Evolutionary conservation across 495 filamentous ascomycete species (phyloP), one percentile per base, ranked within the genome.

Genomic region (Hypoxylon fuscum): DNA sequence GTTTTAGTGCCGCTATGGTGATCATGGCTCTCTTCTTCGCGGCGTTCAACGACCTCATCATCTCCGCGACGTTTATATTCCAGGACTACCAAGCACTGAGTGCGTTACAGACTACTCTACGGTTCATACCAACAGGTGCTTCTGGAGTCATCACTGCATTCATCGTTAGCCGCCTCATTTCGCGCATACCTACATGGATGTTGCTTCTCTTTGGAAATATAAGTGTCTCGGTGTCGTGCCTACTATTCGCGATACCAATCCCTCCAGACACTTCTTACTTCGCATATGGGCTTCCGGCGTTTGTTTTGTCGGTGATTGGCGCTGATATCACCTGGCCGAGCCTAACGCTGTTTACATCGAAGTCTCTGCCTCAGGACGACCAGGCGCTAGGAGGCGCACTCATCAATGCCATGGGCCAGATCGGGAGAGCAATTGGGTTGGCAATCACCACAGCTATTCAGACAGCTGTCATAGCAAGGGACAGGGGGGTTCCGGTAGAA

Each of bases 31-130:
- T 88, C 7, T 87, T 87, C 74, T 88, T 86, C 62, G 77, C 77
- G 32, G 71, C 73, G 23, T 88, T 87, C 74, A 87, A 83, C 68
- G 83, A 84, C 48, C 85, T 76, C 49, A 62, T 87, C 20, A 73
- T 88, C 27, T 87, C 80, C 63, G 78, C 84, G 5, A 88, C 86
- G 7, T 88, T 85, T 64, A 85, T 84, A 68, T 88, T 79, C 65
- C 86, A 88, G 71, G 77, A 84, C 58, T 88, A 82, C 60, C 82
- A 83, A 61, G 81, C 76, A 0, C 77, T 83, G 6, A 71, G 68
- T 1, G 65, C 83, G 0, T 71, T 88, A 23, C 77, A 86, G 61
- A 88, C 85, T 0, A 87, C 84, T 0, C 68, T 88, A 8, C 80
- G 84, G 11, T 88, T 88, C 64, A 76, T 88, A 34, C 85, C 86